Evolutionary conservation across 305 asterid genomes (phyloP).

Genomic region (Fraxinus baroniana): DNA sequence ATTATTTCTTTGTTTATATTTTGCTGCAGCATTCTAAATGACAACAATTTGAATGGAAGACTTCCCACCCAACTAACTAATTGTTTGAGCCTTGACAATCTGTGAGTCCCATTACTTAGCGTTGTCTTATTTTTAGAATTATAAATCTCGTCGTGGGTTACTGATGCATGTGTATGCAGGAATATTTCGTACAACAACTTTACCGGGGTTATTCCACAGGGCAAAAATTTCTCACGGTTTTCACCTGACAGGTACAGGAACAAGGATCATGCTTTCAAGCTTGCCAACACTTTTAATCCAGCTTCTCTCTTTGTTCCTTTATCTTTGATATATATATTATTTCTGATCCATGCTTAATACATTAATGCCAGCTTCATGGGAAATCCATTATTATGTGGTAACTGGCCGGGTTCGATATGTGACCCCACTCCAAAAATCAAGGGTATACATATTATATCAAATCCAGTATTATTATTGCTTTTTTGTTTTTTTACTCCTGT

Average conservation of each 20-base stretch:
- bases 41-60: slow-evolving; percentile 67
- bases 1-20: background rate
- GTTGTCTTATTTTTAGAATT: background rate
- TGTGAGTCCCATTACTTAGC: slow-evolving; percentile 47
- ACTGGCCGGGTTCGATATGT: slow-evolving; percentile 88
- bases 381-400: slow-evolving; percentile 78
- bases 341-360: background rate
- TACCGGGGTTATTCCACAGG: slow-evolving; percentile 68
- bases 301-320: slow-evolving; percentile 4
- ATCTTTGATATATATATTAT: background rate
- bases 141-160: background rate
- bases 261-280: background rate
- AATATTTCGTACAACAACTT: slow-evolving; percentile 85
- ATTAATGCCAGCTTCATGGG: slow-evolving; percentile 65
- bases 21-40: slow-evolving; percentile 57
- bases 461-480: background rate
- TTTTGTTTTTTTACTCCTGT: background rate
- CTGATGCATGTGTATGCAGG: slow-evolving; percentile 43
- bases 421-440: slow-evolving; percentile 63
- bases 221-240: slow-evolving; percentile 79
- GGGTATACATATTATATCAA: slow-evolving; percentile 37
- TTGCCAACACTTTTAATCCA: background rate
- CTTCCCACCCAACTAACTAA: slow-evolving; percentile 76
- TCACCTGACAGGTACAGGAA: slow-evolving; percentile 68
- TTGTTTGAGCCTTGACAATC: slow-evolving; percentile 77